Evolutionary conservation across 2,329 filamentous ascomycete species (phyloP).

Genomic region (Botrytis fabae): DNA sequence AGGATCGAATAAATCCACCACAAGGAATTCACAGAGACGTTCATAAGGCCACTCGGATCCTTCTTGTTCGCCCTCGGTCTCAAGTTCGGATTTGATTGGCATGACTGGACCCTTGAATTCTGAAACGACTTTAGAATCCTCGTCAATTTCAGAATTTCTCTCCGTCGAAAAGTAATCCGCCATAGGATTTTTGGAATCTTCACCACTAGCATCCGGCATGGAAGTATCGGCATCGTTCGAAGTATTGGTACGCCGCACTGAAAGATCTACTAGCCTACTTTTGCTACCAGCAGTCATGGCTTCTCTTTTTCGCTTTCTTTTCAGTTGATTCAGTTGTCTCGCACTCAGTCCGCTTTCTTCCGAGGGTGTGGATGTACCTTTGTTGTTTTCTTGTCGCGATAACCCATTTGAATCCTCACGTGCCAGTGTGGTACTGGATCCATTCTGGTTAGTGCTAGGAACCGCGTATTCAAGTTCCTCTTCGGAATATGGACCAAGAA

Average conservation of each 20-base stretch:
- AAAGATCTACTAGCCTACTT: constrained; percentile 84
- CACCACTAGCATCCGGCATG: constrained; percentile 62
- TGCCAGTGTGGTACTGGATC: constrained; percentile 27
- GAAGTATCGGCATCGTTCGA: constrained; percentile 36
- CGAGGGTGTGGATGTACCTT: constrained; percentile 36
- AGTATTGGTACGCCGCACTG: constrained; percentile 52
- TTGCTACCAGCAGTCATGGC: constrained; percentile 88
- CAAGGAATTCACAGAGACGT: constrained; percentile 88
- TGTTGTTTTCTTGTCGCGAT: constrained; percentile 42
- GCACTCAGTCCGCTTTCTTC: constrained; percentile 81
- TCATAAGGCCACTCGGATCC: constrained; percentile 93
- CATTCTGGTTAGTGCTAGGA: constrained; percentile 36
- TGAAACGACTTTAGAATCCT: constrained; percentile 87
- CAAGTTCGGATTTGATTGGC: constrained; percentile 82
- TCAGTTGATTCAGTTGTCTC: constrained; percentile 89
- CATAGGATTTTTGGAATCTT: constrained; percentile 59
- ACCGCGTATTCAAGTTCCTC: constrained; percentile 74
- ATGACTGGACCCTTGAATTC: constrained; percentile 88
- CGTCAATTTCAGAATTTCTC: constrained; percentile 72
- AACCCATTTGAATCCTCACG: constrained; percentile 40
- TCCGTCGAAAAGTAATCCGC: constrained; percentile 91
- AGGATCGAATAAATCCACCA: constrained; percentile 88
- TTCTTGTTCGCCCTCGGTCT: constrained; percentile 73
- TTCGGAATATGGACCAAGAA: constrained; percentile 80
- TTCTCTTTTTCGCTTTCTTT: constrained; percentile 89